These are phyloP conservation scores for Haematococcus lacustris DNA, from an alignment of 139 green algal genomes.

Conservation along the genomic window DNA sequence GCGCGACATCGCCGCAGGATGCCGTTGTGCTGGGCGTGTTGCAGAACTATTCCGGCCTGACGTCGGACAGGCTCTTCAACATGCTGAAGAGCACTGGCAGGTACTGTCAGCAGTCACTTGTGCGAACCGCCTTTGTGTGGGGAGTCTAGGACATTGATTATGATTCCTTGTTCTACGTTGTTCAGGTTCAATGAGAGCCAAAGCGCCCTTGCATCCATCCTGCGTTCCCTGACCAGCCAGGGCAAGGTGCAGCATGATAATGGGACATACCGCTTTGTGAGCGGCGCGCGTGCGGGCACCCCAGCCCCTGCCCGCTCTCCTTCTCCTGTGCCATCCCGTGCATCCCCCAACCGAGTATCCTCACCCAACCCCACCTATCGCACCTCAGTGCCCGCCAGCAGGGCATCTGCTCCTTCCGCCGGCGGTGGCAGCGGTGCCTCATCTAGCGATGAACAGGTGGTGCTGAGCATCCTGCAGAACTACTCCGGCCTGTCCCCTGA, in stretches of 20 bases:
- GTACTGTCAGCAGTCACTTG: neutral
- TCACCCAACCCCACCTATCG: neutral
- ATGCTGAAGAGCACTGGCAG: conserved; percentile 7
- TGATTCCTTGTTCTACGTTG: neutral
- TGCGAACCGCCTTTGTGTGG: neutral
- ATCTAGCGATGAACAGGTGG: neutral
- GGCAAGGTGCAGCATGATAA: conserved; percentile 1
- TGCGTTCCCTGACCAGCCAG: neutral
- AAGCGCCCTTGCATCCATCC: neutral
- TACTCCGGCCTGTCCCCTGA: conserved; percentile 6
- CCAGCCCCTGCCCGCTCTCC: neutral
- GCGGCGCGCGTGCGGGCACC: neutral
- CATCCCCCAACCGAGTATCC: too few relatives aligned
- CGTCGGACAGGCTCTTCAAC: conserved; percentile 4
- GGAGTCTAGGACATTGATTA: too few relatives aligned
- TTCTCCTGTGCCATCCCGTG: neutral
- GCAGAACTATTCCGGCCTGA: conserved; percentile 10
- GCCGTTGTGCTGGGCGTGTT: conserved; percentile 3
- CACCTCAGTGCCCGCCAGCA: neutral
- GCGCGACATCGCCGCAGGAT: neutral
- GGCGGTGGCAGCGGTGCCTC: neutral
- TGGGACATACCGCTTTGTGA: conserved; percentile 5
- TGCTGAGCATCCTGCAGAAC: conserved; percentile 7
- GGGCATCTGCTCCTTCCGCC: neutral
- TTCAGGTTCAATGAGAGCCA: conserved; percentile 11